Evolutionary conservation across 73 alveolate genomes (phyloP).

Genomic region (Effrenium voratum): DNA sequence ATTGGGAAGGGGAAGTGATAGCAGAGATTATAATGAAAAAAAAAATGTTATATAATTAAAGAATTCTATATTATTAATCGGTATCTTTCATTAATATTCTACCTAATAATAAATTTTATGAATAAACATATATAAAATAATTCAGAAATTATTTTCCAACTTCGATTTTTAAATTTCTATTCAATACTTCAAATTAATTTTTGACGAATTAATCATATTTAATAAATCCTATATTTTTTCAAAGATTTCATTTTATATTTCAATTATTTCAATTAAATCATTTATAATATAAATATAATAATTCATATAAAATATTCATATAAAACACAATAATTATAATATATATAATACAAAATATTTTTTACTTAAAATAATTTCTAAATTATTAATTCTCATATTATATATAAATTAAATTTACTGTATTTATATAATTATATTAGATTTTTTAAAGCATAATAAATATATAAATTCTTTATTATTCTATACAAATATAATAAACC

Average conservation of each 20-base stretch:
- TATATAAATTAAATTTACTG: too few species aligned
- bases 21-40: background rate
- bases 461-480: too few species aligned
- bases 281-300: background rate
- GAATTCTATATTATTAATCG: background rate
- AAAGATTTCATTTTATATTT: background rate
- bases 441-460: too few species aligned
- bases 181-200: too few species aligned
- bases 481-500: too few species aligned
- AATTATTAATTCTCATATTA: too few species aligned
- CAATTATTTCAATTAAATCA: background rate
- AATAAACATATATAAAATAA: background rate
- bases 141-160: background rate
- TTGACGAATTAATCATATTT: background rate
- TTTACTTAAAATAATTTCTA: too few species aligned
- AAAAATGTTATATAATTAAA: background rate
- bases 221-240: background rate
- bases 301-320: too few species aligned
- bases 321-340: too few species aligned
- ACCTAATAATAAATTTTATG: too few species aligned
- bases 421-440: background rate
- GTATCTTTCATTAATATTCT: background rate
- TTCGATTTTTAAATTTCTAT: background rate
- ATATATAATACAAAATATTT: too few species aligned
- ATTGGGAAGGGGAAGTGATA: background rate